These are phyloP conservation scores for Myrica gale DNA, from an alignment of 306 rosid species.

Conservation along the genomic window DNA sequence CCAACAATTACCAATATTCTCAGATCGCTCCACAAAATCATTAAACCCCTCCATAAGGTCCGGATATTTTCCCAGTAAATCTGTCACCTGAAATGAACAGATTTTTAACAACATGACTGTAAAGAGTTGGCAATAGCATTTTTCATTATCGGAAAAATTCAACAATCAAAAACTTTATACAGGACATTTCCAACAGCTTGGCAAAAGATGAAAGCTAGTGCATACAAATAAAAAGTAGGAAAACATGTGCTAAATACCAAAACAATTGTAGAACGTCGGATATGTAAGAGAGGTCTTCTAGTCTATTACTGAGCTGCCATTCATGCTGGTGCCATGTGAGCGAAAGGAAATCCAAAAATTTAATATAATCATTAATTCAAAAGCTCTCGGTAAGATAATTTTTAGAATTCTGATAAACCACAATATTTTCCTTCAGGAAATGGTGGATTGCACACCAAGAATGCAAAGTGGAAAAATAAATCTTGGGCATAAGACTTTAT, in stretches of 20 bases:
- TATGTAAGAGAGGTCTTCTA: not conserved
- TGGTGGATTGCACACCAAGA: not conserved
- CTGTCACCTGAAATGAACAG: constrained; percentile 64
- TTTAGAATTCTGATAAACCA: not conserved
- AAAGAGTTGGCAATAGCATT: constrained; percentile 12
- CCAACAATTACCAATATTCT: constrained; percentile 68
- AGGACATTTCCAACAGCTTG: not conserved
- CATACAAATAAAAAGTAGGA: not conserved
- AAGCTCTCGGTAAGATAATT: not conserved
- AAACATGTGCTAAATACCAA: not conserved
- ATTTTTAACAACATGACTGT: constrained; percentile 23
- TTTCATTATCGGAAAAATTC: not conserved
- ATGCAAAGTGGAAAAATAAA: not conserved
- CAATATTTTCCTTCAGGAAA: not conserved
- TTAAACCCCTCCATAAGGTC: constrained; percentile 91
- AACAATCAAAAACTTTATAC: constrained; percentile 5
- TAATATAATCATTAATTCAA: not conserved
- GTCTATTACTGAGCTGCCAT: not conserved
- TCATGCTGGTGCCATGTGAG: not conserved
- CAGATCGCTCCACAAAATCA: constrained; percentile 86
- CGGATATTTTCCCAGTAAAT: constrained; percentile 81
- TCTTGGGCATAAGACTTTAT: not conserved
- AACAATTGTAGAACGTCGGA: not conserved
- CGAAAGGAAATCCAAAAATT: not conserved
- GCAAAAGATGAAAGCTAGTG: not conserved